Evolutionary conservation across 2,329 filamentous ascomycete genomes (phyloP), one percentile per base, ranked within the genome.

Genomic region (Curvularia spicifera): DNA sequence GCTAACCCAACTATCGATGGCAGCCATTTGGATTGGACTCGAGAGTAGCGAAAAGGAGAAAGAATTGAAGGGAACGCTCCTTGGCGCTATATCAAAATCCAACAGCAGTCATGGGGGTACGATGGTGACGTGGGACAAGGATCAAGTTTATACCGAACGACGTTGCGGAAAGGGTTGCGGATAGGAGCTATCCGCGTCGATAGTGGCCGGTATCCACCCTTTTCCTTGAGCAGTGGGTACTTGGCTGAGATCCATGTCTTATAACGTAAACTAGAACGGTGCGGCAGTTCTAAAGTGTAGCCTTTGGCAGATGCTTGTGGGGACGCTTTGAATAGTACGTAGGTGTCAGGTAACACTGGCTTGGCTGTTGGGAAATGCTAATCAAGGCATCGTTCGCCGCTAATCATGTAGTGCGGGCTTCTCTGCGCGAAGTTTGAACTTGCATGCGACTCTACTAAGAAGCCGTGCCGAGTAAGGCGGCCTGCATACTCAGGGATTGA

Each of bases 1-100:
- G 24, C 57, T 60, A 20, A 63, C 51, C 60, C 60, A 63, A 33
- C 39, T 51, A 5, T 52, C 50, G 40, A 44, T 35, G 50, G 40
- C 15, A 52, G 40, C 40, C 50, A 52, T 52, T 37, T 45, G 29
- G 40, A 37, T 28, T 45, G 40, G 29, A 45, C 29, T 52, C 29
- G n/a, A 52, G 50, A 45, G 12, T 45, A 12, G 31, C 40, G 26
- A 43, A 45, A 52, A 45, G 40, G 40, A 45, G 29, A 52, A 28
- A 8, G 20, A 28, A 52, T 28, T 37, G 40, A 52, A 45, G 40
- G 20, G 15, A 28, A 45, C 45, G 50, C 50, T 52, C 50, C 50
- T 54, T 48, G 18, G 44, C 24, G 22, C 15, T 53, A 47, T 47
- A 18, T 53, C 43, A 53, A 24, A 29, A 42, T 42, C 44, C 26